phyloP scores from a whole-genome alignment of 495 filamentous ascomycete species.

The Neurospora tetrasperma region DNA sequence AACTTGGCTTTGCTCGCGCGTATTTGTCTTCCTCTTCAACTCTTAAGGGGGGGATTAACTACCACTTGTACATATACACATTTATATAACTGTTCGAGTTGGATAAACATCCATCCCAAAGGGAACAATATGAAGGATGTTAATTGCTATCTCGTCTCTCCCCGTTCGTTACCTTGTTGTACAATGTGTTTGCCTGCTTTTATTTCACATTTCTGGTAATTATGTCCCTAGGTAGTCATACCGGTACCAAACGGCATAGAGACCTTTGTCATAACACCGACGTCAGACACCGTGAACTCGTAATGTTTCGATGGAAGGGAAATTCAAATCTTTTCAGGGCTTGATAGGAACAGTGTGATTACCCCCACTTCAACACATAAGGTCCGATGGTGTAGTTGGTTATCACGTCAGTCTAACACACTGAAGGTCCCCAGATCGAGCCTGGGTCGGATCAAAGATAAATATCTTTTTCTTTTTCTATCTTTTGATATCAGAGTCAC shows the following conservation, averaged over 20 bases:
- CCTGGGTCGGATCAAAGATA: not conserved
- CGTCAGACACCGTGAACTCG: not conserved
- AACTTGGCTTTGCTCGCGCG: not conserved
- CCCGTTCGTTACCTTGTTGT: not conserved
- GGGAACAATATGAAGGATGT: not conserved
- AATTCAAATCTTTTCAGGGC: too few species aligned
- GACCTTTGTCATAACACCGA: too few species aligned
- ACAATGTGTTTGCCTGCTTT: not conserved
- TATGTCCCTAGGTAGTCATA: too few species aligned
- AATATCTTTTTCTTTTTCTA: not conserved
- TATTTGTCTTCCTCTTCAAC: not conserved
- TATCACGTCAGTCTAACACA: not conserved
- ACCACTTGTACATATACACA: not conserved
- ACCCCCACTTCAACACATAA: not conserved
- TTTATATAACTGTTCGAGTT: not conserved
- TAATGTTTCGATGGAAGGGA: not conserved
- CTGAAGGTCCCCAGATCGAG: not conserved
- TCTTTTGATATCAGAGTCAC: not conserved
- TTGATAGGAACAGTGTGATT: not conserved
- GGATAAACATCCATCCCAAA: not conserved
- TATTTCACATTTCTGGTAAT: too few species aligned
- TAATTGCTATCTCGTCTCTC: not conserved
- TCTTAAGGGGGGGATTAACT: not conserved
- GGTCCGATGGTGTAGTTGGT: constrained; percentile 1
- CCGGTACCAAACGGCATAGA: too few species aligned